Conservation (phyloP, 2,329 filamentous ascomycete genomes). For the Pseudodiploospora longispora region DNA sequence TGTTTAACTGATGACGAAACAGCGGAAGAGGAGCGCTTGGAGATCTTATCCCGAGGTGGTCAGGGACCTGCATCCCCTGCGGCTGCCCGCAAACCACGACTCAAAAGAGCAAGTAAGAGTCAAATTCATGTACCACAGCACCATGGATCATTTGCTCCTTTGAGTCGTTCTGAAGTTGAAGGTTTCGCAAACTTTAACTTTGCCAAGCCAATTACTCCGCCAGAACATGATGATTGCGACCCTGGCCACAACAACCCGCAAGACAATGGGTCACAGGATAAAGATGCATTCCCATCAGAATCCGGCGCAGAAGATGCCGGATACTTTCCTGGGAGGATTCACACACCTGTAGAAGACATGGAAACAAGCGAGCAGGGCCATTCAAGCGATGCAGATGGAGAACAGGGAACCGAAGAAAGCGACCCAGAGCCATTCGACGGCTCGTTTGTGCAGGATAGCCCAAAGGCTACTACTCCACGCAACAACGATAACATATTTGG, state of each 20-base stretch:
- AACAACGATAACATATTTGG: background rate
- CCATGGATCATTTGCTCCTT: constrained; percentile 6
- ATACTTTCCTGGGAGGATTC: constrained; percentile 9
- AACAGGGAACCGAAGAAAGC: constrained; percentile 25
- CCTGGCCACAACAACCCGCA: background rate
- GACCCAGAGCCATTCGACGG: constrained; percentile 22
- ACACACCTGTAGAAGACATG: constrained; percentile 20
- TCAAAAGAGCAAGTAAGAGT: constrained; percentile 34
- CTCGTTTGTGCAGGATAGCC: background rate
- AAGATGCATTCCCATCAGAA: background rate
- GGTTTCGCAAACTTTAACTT: constrained; percentile 25
- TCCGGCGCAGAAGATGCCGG: constrained; percentile 8
- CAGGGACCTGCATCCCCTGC: constrained; percentile 16
- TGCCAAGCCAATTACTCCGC: constrained; percentile 24
- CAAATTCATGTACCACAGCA: constrained; percentile 25
- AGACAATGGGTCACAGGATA: constrained; percentile 4
- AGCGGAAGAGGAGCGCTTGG: constrained; percentile 35
- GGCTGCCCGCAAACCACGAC: constrained; percentile 29
- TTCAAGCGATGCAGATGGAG: constrained; percentile 22
- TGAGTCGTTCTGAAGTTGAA: constrained; percentile 9
- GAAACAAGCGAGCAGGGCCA: constrained; percentile 25
- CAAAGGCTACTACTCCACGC: background rate
- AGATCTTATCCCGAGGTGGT: constrained; percentile 29
- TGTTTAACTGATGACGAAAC: constrained; percentile 36
- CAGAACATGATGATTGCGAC: constrained; percentile 2